These are phyloP conservation scores for Drosera spatulata DNA, from an alignment of 179 eudicot species.

Conservation along the genomic window DNA sequence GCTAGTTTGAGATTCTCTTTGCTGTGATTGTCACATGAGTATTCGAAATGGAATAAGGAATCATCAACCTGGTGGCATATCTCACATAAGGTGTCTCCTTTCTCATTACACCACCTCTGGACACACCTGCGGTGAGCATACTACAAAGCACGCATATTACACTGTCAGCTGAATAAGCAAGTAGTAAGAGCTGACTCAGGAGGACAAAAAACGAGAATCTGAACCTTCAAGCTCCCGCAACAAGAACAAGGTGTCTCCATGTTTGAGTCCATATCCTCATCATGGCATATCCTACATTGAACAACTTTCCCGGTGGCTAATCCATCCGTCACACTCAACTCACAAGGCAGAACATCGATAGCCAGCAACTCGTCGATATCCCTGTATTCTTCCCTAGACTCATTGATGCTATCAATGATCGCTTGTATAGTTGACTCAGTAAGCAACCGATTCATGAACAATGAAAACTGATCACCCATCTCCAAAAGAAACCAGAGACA, in stretches of 20 bases:
- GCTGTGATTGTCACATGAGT: not conserved
- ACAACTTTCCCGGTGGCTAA: constrained; percentile 46
- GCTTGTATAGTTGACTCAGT: constrained; percentile 40
- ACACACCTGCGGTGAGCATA: constrained; percentile 96
- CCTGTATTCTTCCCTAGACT: constrained; percentile 13
- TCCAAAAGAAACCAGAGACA: not conserved
- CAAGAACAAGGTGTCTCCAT: constrained; percentile 99
- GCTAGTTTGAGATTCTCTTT: too few species aligned
- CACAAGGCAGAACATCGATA: constrained; percentile 21
- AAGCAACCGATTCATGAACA: constrained; percentile 27
- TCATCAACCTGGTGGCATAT: constrained; percentile 82
- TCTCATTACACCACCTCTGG: constrained; percentile 97
- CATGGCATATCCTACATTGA: constrained; percentile 96
- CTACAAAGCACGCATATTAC: constrained; percentile 28
- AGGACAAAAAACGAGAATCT: not conserved
- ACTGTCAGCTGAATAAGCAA: not conserved
- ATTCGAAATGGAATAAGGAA: not conserved
- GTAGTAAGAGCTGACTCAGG: not conserved
- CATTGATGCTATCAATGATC: constrained; percentile 25
- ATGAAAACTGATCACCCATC: constrained; percentile 42
- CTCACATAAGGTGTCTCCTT: constrained; percentile 85
- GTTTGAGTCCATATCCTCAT: constrained; percentile 68
- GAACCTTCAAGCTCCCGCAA: constrained; percentile 91
- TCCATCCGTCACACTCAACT: constrained; percentile 15
- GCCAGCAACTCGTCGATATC: constrained; percentile 15